Conservation (phyloP, 2,329 filamentous ascomycete species). For the Epichloe gansuensis region DNA sequence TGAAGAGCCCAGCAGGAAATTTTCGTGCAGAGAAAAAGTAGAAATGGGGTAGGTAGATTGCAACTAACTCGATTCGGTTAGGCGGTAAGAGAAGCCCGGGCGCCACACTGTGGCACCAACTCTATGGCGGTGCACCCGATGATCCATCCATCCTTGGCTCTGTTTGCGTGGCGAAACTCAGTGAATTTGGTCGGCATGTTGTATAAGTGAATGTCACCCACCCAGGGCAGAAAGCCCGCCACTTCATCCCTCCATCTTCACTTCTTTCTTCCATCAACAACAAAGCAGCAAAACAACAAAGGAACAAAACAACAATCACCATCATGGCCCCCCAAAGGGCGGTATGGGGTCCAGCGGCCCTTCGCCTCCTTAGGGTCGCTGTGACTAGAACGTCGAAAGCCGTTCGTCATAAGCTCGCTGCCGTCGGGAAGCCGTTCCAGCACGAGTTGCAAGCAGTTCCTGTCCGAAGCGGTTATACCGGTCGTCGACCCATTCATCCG, state of each 20-base stretch:
- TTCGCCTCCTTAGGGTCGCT: slow-evolving; percentile 41
- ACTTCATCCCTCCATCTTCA: neutral
- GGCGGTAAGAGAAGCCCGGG: neutral
- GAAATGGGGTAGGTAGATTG: slow-evolving; percentile 1
- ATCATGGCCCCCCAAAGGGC: slow-evolving; percentile 44
- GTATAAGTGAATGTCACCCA: slow-evolving; percentile 12
- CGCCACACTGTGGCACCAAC: neutral
- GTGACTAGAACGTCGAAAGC: slow-evolving; percentile 37
- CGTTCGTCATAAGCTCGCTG: slow-evolving; percentile 36
- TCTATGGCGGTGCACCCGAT: slow-evolving; percentile 24
- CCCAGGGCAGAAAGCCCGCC: neutral
- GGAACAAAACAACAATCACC: slow-evolving; percentile 2
- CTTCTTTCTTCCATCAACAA: neutral
- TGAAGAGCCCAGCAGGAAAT: neutral
- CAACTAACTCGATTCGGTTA: neutral
- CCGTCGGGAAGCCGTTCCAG: slow-evolving; percentile 31
- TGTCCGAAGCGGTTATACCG: slow-evolving; percentile 25
- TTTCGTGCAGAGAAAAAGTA: slow-evolving; percentile 3
- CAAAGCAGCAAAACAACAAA: neutral
- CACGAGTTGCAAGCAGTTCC: slow-evolving; percentile 33
- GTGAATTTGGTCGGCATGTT: slow-evolving; percentile 2
- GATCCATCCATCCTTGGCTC: neutral
- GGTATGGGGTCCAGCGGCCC: slow-evolving; percentile 43
- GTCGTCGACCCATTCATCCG: slow-evolving; percentile 40
- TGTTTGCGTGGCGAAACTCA: slow-evolving; percentile 15